Evolutionary conservation across 2,329 filamentous ascomycete genomes (phyloP), one percentile per base, ranked within the genome.

Genomic region (Talaromyces sp.): DNA sequence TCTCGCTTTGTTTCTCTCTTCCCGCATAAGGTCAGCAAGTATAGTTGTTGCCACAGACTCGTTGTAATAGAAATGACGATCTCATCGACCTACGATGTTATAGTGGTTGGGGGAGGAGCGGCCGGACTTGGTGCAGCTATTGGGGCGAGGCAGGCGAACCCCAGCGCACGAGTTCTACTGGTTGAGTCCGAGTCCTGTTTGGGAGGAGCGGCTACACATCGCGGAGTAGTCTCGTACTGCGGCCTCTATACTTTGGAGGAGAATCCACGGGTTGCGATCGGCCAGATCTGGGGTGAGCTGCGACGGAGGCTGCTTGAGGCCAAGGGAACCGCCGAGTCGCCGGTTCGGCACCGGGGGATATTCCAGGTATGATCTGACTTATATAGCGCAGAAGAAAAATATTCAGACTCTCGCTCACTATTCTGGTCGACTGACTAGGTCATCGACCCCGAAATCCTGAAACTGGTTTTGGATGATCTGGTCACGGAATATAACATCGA

Each of bases 201-300:
- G 10, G 48, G 48, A n/a, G 48, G 48, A 10, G 48, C 48, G 9
- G 48, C 48, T 5, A 52, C 48, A 39, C 48, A 52, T n/a, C 48
- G 48, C 6, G 48, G 48, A 37, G 48, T 52, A 7, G 25, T 6
- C 10, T n/a, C 31, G 15, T 52, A 39, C 21, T 52, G 48, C 31
- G 48, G 48, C 8, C 33, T 52, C 13, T 52, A 21, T n/a, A 52
- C 31, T 2, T 33, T 52, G 31, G 48, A 52, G 5, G 31, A 21
- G 48, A 36, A 52, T 22, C 48, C 48, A 9, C n/a, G 48, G 39
- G 11, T 4, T n/a, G 48, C 48, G 35, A 33, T 52, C 22, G 48
- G 48, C 6, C 9, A 15, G 11, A 39, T 52, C 10, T 52, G 48
- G 48, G 11, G 13, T 19, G 48, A 52, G 48, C 48, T 52, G 33